Conservation (phyloP, 2,329 filamentous ascomycete genomes). For the Ceratocystis papillata region DNA sequence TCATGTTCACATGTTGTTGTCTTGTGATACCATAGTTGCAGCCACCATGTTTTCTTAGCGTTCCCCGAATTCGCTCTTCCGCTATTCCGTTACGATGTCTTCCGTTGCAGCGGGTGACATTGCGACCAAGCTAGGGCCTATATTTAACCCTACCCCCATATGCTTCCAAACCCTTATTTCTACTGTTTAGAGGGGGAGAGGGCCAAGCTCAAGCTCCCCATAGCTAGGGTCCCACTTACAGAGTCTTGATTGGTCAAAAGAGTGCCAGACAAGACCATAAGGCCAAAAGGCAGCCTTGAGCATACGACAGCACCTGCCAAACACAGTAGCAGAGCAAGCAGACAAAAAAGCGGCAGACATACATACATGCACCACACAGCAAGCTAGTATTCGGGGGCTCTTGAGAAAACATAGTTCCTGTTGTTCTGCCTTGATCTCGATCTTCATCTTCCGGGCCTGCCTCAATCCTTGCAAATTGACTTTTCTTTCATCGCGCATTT, state of each 20-base stretch:
- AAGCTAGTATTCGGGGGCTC: no score
- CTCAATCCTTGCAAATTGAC: background rate
- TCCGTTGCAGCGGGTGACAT: constrained; percentile 6
- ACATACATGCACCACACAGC: background rate
- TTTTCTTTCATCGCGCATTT: background rate
- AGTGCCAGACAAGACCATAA: constrained; percentile 23
- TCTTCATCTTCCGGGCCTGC: background rate
- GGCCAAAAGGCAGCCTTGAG: constrained; percentile 29
- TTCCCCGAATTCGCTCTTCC: constrained; percentile 6
- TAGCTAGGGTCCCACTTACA: constrained; percentile 16
- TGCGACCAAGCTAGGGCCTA: background rate
- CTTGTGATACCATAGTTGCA: background rate
- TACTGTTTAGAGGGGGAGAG: background rate
- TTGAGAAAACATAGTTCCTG: no score
- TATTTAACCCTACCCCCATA: background rate
- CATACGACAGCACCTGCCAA: constrained; percentile 26
- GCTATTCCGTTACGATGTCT: constrained; percentile 5
- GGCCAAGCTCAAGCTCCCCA: constrained; percentile 10
- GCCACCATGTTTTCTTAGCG: background rate
- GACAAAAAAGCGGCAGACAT: background rate
- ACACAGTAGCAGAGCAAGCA: constrained; percentile 21
- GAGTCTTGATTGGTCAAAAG: constrained; percentile 17
- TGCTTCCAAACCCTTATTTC: background rate
- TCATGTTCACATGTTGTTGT: background rate
- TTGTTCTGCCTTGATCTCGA: background rate